These are phyloP conservation scores for Murraya paniculata DNA, from an alignment of 345 rosid species.

Conservation along the genomic window DNA sequence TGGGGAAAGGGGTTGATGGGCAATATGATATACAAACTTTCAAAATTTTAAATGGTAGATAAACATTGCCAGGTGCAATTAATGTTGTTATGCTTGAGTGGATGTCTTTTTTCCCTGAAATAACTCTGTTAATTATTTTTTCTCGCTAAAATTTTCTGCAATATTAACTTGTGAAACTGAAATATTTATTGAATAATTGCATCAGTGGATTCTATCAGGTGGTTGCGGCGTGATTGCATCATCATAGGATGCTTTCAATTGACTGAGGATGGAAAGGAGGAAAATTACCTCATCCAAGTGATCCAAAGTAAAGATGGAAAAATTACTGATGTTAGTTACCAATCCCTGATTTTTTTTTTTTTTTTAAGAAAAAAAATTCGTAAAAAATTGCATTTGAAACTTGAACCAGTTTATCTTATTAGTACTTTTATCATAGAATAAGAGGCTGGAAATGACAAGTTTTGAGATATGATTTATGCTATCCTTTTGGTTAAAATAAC, in stretches of 20 bases:
- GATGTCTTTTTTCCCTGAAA: not conserved
- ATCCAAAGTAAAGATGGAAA: conserved; percentile 70
- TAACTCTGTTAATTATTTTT: not conserved
- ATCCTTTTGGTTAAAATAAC: not conserved
- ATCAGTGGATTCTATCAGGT: conserved; percentile 87
- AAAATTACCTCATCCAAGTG: conserved; percentile 72
- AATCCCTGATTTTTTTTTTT: not conserved
- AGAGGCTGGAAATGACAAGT: not conserved
- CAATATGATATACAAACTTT: not conserved
- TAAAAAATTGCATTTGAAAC: not conserved
- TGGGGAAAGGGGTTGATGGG: not conserved
- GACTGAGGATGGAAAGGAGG: conserved; percentile 60
- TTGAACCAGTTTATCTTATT: not conserved
- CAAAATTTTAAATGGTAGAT: not conserved
- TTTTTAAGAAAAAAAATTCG: not conserved
- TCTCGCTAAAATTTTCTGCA: not conserved
- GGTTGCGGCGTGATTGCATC: conserved; percentile 76
- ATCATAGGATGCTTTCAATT: conserved; percentile 73
- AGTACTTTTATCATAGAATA: not conserved
- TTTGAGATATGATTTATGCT: not conserved
- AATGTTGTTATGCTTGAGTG: not conserved
- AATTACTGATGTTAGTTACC: conserved; percentile 61
- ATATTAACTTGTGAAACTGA: conserved; percentile 25
- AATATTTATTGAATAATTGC: conserved; percentile 26
- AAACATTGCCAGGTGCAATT: not conserved